Conservation (phyloP, 495 filamentous ascomycete species). For the Rostrohypoxylon terebratum region DNA sequence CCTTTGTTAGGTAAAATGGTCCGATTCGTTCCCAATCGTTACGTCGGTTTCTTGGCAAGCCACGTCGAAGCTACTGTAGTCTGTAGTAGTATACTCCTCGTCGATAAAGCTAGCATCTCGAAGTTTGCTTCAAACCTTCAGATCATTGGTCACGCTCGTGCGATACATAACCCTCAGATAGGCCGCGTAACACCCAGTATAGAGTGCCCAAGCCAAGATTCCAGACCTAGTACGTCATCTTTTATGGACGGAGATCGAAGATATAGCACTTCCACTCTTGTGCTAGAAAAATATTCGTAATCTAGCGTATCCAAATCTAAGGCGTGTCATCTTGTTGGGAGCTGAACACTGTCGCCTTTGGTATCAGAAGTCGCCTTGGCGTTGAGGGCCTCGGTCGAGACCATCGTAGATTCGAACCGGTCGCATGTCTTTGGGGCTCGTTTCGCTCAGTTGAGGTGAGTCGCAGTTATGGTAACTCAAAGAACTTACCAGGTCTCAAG, state of each 20-base stretch:
- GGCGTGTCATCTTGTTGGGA: neutral
- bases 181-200: conserved; percentile 21
- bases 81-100: too few relatives aligned
- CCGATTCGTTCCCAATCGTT: conserved; percentile 16
- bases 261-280: neutral
- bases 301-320: neutral
- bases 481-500: neutral
- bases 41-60: conserved; percentile 29
- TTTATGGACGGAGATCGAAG: neutral
- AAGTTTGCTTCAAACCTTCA: neutral
- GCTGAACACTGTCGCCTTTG: neutral
- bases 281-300: neutral
- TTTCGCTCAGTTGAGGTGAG: neutral
- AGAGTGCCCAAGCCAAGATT: conserved; percentile 16
- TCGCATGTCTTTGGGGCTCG: neutral
- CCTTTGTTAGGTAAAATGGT: neutral
- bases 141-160: neutral
- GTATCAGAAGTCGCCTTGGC: neutral
- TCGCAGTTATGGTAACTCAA: neutral
- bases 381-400: neutral
- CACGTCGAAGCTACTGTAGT: conserved; percentile 19
- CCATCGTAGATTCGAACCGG: too few relatives aligned
- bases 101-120: neutral
- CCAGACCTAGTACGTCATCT: neutral
- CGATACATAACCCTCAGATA: conserved; percentile 10